Evolutionary conservation across 2,329 filamentous ascomycete genomes (phyloP), one percentile per base, ranked within the genome.

Genomic region (Alternaria gansuensis): DNA sequence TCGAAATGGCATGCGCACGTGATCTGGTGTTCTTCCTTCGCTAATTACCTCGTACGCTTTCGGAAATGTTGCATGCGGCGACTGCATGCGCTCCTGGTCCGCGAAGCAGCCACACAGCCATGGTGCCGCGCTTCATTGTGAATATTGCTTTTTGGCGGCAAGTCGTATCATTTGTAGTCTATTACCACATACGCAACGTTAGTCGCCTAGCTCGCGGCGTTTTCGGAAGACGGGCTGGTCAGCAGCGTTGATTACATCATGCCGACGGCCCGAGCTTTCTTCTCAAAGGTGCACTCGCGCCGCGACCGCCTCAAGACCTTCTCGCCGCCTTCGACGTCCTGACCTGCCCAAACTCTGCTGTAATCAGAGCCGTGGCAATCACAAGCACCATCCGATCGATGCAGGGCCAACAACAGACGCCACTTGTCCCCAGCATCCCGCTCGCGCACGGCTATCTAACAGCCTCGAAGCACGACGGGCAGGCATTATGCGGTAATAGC

Each of bases 401-500:
- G 76, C 74, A 74, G 68, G 62, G 60, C 59, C 67, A 67, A 59
- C 75, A 78, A 54, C 75, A 78, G 69, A 73, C 71, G 37, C 75
- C 75, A 50, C 69, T 78, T 56, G 67, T 71, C 67, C 61, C 66
- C 59, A 37, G 68, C 62, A 58, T 63, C 60, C 67, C 64, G 63
- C 67, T 65, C 52, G 64, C 66, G 54, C 62, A 69, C 64, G 74
- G 75, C 68, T 92, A 91, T 77, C 84, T 92, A 61, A 83, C 72
- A 33, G 76, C 80, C 21, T 77, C 77, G 48, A 66, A 64, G 51
- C 63, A 67, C 51, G 69, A 76, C 54, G 80, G 80, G 65, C 90
- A 96, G 76, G 88, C 91, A 57, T 82, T 97, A 78, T 98, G 94
- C 80, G 87, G 90, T 77, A 95, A 97, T 79, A 82, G 84, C 54